These are phyloP conservation scores for Cadophora sp. DNA, from an alignment of 2,329 filamentous ascomycete species.

Conservation along the genomic window DNA sequence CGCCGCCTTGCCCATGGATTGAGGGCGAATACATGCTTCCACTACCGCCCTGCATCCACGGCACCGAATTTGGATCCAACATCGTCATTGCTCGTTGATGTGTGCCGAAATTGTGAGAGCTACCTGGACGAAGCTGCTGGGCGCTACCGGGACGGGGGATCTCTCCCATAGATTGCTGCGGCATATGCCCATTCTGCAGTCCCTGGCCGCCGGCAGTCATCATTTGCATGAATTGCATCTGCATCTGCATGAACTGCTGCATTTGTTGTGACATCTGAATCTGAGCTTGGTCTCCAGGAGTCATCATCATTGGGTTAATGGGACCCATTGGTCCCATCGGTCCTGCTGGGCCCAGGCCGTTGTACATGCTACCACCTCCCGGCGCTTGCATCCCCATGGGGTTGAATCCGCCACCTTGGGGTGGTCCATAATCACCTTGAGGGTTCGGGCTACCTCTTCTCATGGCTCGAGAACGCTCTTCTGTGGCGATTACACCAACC, in stretches of 20 bases:
- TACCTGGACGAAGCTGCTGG: constrained; percentile 33
- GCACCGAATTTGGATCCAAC: constrained; percentile 71
- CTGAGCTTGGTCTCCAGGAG: constrained; percentile 73
- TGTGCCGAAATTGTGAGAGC: constrained; percentile 13
- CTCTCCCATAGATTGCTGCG: constrained; percentile 35
- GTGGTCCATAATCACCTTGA: constrained; percentile 54
- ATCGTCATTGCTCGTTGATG: constrained; percentile 77
- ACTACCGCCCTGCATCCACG: constrained; percentile 57
- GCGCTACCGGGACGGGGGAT: constrained; percentile 35
- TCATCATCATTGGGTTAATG: constrained; percentile 46
- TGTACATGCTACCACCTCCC: constrained; percentile 33
- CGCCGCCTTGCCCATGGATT: constrained; percentile 53
- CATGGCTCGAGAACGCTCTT: constrained; percentile 80
- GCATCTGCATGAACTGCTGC: constrained; percentile 90
- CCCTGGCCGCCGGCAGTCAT: constrained; percentile 54
- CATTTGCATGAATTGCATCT: constrained; percentile 94
- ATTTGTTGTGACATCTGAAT: constrained; percentile 84
- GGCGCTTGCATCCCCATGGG: constrained; percentile 41
- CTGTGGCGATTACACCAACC: constrained; percentile 85
- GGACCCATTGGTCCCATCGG: constrained; percentile 43
- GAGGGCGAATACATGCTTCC: constrained; percentile 57
- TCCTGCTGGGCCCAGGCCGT: constrained; percentile 42
- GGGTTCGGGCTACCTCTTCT: constrained; percentile 79
- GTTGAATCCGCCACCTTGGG: constrained; percentile 41
- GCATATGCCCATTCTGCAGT: constrained; percentile 35